Conservation (phyloP, 1,139 yeast genomes). For the Eremothecium coryli region DNA sequence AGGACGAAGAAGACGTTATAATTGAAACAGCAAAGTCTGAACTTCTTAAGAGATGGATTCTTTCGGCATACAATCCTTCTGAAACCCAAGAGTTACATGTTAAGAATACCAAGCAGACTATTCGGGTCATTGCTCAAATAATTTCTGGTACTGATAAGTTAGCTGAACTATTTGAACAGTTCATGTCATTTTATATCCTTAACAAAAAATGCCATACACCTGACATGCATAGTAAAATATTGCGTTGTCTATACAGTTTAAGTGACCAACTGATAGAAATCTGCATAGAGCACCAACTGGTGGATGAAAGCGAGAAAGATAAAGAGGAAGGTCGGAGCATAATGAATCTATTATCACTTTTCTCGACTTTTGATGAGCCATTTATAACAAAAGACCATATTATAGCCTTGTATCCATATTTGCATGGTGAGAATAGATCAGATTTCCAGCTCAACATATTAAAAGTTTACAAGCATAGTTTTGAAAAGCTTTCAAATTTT, state of each 20-base stretch:
- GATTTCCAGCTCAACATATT: conserved; percentile 41
- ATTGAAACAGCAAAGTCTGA: conserved; percentile 37
- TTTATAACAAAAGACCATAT: conserved; percentile 58
- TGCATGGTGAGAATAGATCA: conserved; percentile 38
- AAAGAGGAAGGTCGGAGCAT: conserved; percentile 24
- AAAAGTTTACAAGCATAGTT: conserved; percentile 42
- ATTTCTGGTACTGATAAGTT: conserved; percentile 33
- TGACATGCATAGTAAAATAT: conserved; percentile 15
- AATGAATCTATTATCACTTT: conserved; percentile 43
- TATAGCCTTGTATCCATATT: conserved; percentile 49
- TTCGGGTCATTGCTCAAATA: conserved; percentile 35
- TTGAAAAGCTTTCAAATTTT: conserved; percentile 38
- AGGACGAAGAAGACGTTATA: conserved; percentile 62
- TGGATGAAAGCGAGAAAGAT: conserved; percentile 20
- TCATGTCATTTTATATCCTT: conserved; percentile 37
- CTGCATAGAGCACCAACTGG: conserved; percentile 28
- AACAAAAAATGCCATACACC: conserved; percentile 24
- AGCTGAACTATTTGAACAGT: conserved; percentile 37
- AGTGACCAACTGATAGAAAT: conserved; percentile 25
- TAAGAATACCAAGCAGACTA: conserved; percentile 13
- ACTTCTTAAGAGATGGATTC: conserved; percentile 42
- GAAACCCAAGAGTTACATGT: conserved; percentile 15
- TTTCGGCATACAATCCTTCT: conserved; percentile 14
- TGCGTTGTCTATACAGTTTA: conserved; percentile 19
- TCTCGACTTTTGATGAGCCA: conserved; percentile 42